Conservation (phyloP, 169 alveolate genomes). For the Plasmodium knowlesi region DNA sequence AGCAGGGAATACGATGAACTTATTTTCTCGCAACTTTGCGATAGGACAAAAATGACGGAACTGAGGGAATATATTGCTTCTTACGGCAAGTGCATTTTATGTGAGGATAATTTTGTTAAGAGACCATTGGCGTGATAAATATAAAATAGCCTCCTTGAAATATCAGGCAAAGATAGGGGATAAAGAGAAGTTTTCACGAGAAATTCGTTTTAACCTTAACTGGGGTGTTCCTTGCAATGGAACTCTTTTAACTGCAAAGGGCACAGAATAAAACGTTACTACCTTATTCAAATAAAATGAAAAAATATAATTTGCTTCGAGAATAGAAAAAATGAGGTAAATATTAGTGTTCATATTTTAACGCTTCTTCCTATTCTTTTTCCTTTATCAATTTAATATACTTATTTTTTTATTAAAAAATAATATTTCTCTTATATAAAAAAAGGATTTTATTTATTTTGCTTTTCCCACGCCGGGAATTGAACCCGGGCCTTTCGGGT, state of each 20-base stretch:
- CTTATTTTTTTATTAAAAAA: neutral
- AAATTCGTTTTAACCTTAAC: neutral
- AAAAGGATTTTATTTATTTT: neutral
- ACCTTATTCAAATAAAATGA: too few species aligned
- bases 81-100: neutral
- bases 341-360: too few species aligned
- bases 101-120: neutral
- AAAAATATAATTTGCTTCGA: neutral
- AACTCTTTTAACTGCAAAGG: neutral
- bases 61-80: neutral
- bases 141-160: neutral
- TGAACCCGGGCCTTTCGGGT: conserved; percentile 79
- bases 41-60: neutral
- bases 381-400: too few species aligned
- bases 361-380: neutral
- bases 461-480: conserved; percentile 75
- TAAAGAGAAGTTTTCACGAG: neutral
- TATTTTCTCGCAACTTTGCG: neutral
- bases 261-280: neutral
- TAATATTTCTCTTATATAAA: neutral
- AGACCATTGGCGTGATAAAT: neutral
- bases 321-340: too few species aligned
- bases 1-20: neutral
- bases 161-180: too few species aligned
- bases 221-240: neutral